A percentile compares a stretch with the other conserved stretches of the same genome.
Evolutionary conservation across 768 basidiomycete species (phyloP).

Genomic region (Serendipita indica): DNA sequence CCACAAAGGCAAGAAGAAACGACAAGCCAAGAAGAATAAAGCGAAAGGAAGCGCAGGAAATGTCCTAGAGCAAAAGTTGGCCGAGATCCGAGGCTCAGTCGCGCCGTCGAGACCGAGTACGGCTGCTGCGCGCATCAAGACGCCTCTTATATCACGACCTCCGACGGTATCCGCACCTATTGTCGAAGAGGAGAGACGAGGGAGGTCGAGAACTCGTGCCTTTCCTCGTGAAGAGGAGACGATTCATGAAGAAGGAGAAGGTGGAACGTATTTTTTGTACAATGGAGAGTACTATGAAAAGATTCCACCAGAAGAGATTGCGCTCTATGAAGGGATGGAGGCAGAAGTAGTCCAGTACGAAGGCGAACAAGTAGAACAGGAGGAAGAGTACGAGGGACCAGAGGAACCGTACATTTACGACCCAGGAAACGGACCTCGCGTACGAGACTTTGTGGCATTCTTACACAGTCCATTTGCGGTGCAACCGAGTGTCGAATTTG

Average conservation of each 20-base stretch:
- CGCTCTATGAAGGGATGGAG: background rate
- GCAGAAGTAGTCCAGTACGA: background rate
- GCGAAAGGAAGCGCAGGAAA: constrained; percentile 6
- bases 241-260: background rate
- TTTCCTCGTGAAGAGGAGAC: background rate
- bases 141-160: background rate
- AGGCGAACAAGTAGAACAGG: background rate
- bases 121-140: background rate
- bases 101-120: background rate
- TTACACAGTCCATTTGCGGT: constrained; percentile 52
- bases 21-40: constrained; percentile 24
- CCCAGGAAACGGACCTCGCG: constrained; percentile 66
- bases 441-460: constrained; percentile 52
- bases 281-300: background rate
- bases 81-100: background rate
- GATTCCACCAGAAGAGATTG: background rate
- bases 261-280: constrained; percentile 2
- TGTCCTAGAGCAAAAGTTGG: background rate
- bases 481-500: constrained; percentile 31
- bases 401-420: constrained; percentile 50
- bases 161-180: background rate
- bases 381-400: background rate
- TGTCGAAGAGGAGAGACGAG: no score
- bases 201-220: no score
- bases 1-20: constrained; percentile 31